Evolutionary conservation across 1,284 basidiomycete genomes (phyloP), one percentile per base, ranked within the genome.

Genomic region (Mycosarcoma mackinlayi): DNA sequence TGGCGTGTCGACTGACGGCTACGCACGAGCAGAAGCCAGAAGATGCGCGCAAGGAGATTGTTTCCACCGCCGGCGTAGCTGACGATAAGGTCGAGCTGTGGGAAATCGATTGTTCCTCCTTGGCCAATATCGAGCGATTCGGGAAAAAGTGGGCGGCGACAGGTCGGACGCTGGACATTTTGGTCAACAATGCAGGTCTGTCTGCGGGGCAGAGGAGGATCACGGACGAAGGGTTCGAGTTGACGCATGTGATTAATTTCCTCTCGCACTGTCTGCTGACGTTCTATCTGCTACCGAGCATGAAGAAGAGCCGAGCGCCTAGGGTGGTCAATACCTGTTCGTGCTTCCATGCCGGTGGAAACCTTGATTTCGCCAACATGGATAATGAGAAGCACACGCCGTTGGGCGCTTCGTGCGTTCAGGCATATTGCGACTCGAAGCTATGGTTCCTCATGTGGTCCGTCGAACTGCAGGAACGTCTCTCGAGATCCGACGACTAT

Each of bases 291-390:
- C 58, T 78, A 19, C 77, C 77, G 3, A 52, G 52, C 11, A 63
- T 76, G 64, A 55, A 57, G 13, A 52, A 48, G 16, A 24, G 66
- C 4, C 9, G 3, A 0, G 69, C 76, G 3, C 76, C 75, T 0
- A 31, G 75, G 10, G 67, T 78, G 47, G 56, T 78, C 53, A 78
- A 78, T 45, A 76, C 74, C 4, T 70, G 70, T 47, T 74, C 70
- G 25, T 56, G 53, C 62, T 78, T 78, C 58, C 76, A 78, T 48
- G 56, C 52, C 27, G 75, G 68, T 18, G 76, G 75, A 1, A 28
- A 30, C 2, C 55, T 78, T 11, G 76, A 78, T 46, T 78, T 78
- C 30, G 49, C 57, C 51, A 65, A 74, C 39, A 63, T 78, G 50
- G 72, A 78, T 52, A 70, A 77, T 51, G 76, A 78, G 31, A 64